Evolutionary conservation across 1,284 basidiomycete genomes (phyloP), one percentile per base, ranked within the genome.

Genomic region (Vanrija humicola): DNA sequence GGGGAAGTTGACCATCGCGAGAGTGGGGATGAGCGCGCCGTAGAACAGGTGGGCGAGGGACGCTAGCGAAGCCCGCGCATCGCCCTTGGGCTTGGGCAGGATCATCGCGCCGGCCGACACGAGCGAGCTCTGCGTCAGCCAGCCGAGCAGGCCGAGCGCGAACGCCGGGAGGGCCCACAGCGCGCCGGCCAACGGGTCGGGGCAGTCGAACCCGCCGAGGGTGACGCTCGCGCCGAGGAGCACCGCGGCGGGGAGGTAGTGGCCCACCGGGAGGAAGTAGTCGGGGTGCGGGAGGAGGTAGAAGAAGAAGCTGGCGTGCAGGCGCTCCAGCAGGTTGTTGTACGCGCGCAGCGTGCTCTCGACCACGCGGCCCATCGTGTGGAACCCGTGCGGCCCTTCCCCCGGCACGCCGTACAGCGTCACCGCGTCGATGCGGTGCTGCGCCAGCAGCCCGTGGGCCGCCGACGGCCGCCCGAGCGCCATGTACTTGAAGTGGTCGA

Each of bases 261-360:
- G 84, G 0, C 90, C 92, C 16, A 96, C 90, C 67, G 93, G 90
- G 66, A 92, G 81, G 77, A 95, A 95, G 1, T 80, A 81, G n/a
- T 82, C 82, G 0, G 88, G 84, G 25, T 81, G 81, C 5, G 88
- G 84, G 56, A 94, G 78, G 56, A 97, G 81, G 77, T 93, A 97
- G 77, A 97, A 92, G 79, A 96, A 95, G 77, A 94, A 93, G 1
- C 90, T 94, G 5, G 93, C 92, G 72, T 97, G 93, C 21, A 97
- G 83, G 14, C 93, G 85, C 70, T 97, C 93, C 12, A 96, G 82
- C 7, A 96, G 82, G 70, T 97, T 97, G 76, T 95, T 96, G 70
- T 86, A 84, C 9, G 91, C 90, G 54, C 93, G 83, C 38, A 95
- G 79, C 12, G 88, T 86, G 1, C 89, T 91, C 76, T 97, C 94